Evolutionary conservation across 345 rosid genomes (phyloP), one percentile per base, ranked within the genome.

Genomic region (Eucalyptus cloeziana): DNA sequence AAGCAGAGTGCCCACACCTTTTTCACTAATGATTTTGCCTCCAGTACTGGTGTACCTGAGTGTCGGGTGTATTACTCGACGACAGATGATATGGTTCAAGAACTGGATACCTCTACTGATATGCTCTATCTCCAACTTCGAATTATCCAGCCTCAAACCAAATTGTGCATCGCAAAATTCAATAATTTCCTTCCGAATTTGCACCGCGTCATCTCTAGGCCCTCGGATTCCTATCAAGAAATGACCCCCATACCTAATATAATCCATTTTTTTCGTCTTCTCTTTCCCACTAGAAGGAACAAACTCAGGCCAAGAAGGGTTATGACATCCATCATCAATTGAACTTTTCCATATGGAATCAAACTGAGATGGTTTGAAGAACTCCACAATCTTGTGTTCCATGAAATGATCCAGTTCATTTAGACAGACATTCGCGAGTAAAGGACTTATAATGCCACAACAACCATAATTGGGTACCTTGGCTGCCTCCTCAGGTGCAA

Each of bases 261-360:
- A 98, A 91, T 96, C 99, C 99, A 98, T 97, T 90, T 95, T 98
- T 93, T 98, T 91, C 2, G 99, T 97, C 92, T 95, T 98, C 94
- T 96, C 97, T n/a, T 90, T 93, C 90, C 98, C 99, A 88, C 98
- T 96, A 0, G 95, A 93, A 2, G 99, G 99, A 91, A 98, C 99
- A 93, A 98, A 97, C 95, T 98, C 99, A 1, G 99, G 99, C 99
- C 99, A 98, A 16, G 99, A 93, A n/a, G 99, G 98, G 88, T 98
- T 98, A 90, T 97, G 99, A 50, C 97, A 96, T 56, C 97, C 98
- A 91, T 95, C 99, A 92, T 95, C 90, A 50, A 95, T 96, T 17
- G 97, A 94, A 80, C 95, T 91, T 92, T 93, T 98, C 99, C 99
- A 98, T 93, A 98, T 96, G 0, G 99, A 95, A 93, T 98, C 98